A percentile compares a stretch with the other conserved stretches of the same genome.
Evolutionary conservation across 805 yeast genomes (phyloP).

Genomic region (Cyberlindnera amylophila): DNA sequence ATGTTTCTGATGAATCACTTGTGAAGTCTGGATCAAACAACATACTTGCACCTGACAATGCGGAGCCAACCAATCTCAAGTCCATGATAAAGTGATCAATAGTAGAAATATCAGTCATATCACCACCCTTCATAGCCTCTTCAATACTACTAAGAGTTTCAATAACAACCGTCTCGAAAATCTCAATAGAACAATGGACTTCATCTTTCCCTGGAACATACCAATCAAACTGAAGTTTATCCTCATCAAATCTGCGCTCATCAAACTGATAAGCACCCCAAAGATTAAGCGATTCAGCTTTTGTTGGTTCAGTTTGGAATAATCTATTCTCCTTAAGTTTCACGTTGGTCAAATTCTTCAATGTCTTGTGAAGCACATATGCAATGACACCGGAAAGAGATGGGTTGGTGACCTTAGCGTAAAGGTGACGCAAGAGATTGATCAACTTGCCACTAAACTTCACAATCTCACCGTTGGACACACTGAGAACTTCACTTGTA

Average conservation of each 20-base stretch:
- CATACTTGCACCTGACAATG: conserved; percentile 65
- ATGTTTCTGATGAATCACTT: conserved; percentile 17
- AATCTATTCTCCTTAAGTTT: conserved; percentile 54
- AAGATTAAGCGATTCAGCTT: conserved; percentile 37
- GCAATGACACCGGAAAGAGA: conserved; percentile 57
- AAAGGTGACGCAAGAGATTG: conserved; percentile 31
- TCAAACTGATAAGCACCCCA: conserved; percentile 79
- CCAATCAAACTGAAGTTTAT: conserved; percentile 65
- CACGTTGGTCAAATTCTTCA: conserved; percentile 60
- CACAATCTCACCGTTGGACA: conserved; percentile 53
- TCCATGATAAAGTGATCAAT: conserved; percentile 54
- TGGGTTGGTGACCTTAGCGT: conserved; percentile 39
- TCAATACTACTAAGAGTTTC: conserved; percentile 42
- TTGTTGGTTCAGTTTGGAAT: conserved; percentile 43
- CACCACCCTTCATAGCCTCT: conserved; percentile 28
- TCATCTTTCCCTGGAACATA: conserved; percentile 59
- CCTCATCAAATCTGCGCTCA: conserved; percentile 42
- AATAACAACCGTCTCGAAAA: conserved; percentile 48
- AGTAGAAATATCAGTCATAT: conserved; percentile 25
- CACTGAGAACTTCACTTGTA: conserved; percentile 65
- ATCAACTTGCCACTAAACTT: conserved; percentile 41
- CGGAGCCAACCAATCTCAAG: conserved; percentile 53
- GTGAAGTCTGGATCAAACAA: conserved; percentile 70
- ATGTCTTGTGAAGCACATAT: conserved; percentile 60
- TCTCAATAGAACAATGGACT: conserved; percentile 54